phyloP scores from a whole-genome alignment of 2,329 filamentous ascomycete species.

The Colletotrichum lupini region DNA sequence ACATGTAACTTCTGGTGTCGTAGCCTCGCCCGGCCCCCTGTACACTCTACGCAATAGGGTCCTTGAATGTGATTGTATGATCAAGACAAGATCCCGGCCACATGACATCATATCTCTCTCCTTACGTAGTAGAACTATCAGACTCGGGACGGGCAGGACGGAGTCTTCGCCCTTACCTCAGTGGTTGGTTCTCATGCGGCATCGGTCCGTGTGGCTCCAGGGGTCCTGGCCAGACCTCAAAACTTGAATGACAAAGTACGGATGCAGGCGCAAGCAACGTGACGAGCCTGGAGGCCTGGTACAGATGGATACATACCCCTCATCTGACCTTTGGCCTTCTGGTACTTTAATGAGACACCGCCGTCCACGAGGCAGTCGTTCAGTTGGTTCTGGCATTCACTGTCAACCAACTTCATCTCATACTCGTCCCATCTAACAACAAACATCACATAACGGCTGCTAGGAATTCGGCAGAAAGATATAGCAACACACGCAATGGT shows the following conservation, averaged over 20 bases:
- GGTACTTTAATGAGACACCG: neutral
- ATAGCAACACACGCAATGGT: neutral
- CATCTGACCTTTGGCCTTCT: neutral
- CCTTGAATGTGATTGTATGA: too few relatives aligned
- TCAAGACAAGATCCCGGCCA: neutral
- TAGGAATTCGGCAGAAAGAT: neutral
- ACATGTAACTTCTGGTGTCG: neutral
- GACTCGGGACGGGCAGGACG: neutral
- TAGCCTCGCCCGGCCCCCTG: neutral
- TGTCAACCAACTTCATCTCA: neutral
- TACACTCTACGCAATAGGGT: neutral
- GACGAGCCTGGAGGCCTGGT: neutral
- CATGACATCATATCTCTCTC: conserved; percentile 5
- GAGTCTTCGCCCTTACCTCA: neutral
- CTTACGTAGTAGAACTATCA: neutral
- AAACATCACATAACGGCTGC: neutral
- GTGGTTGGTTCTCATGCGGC: neutral
- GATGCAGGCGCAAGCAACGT: neutral
- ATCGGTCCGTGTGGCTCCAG: neutral
- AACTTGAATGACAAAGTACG: neutral
- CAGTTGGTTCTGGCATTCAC: neutral
- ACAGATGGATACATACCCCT: neutral
- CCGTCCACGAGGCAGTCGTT: too few relatives aligned
- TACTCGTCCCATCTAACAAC: neutral
- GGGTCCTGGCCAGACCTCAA: neutral